Evolutionary conservation across 1,284 basidiomycete species (phyloP), one percentile per base, ranked within the genome.

Genomic region (Melanopsichium pennsylvanicum): DNA sequence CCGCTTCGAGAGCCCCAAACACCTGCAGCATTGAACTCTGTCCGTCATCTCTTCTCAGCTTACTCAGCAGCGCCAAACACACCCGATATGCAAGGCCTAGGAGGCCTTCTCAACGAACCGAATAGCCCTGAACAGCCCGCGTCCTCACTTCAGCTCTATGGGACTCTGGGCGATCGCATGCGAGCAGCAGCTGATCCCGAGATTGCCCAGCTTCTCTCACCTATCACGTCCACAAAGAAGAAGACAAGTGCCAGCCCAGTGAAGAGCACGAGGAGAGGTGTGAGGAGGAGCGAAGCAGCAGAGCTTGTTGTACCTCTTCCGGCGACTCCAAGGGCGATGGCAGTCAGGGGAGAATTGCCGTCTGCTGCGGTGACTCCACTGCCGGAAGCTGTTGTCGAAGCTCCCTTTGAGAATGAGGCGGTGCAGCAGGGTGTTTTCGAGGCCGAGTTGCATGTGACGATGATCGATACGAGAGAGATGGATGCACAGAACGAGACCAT

Each of bases 361-460:
- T 48, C 50, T 5, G 19, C 43, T 26, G 38, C 35, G 3, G 38
- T 31, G n/a, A 44, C 34, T 5, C 29, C 54, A 5, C 15, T 51
- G 33, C 47, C 44, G 11, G 22, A 33, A 27, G n/a, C 34, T 15
- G 15, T 37, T 3, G 23, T 9, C 11, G 41, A 12, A 7, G 8
- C 31, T 13, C 16, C 33, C 10, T 6, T 12, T 3, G 40, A 16
- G 16, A 22, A 22, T 3, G 29, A 31, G n/a, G 23, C 42, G 18
- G 16, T 35, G 18, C 50, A 33, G 33, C 47, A n/a, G n/a, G n/a
- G 41, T 12, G 52, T 41, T 2, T 56, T 61, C 18, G 52, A 67
- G 44, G 63, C 52, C 1, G 63, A 60, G 33, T 35, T 67, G 31
- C 58, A 61, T 13, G 63, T 67, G 16, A 67, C 63, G 32, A 34